A percentile compares a stretch with the other conserved stretches of the same genome.
These are phyloP conservation scores for Glaciozyma antarctica DNA, from an alignment of 768 basidiomycete genomes.

Conservation along the genomic window DNA sequence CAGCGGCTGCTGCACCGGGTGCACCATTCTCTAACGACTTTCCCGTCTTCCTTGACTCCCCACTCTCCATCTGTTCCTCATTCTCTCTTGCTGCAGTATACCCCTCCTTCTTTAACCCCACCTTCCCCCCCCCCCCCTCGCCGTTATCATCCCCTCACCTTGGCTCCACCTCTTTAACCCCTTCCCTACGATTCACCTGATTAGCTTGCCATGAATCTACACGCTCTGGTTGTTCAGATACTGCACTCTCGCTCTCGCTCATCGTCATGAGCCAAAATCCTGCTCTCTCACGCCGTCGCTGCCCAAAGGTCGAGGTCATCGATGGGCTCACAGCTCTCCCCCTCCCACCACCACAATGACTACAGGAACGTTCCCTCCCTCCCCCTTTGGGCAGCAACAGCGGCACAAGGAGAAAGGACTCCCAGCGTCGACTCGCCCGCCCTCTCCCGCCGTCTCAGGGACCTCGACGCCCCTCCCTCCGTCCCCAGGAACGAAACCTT, in stretches of 20 bases:
- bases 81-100: neutral
- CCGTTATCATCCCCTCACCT: neutral
- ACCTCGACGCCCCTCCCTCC: neutral
- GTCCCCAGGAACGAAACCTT: neutral
- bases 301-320: too few relatives aligned
- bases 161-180: neutral
- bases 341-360: too few relatives aligned
- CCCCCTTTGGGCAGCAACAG: neutral
- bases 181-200: neutral
- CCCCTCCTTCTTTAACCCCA: neutral
- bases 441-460: neutral
- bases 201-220: neutral
- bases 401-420: neutral
- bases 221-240: too few relatives aligned
- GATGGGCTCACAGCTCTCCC: too few relatives aligned
- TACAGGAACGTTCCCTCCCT: neutral
- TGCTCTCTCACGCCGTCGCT: too few relatives aligned
- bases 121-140: neutral
- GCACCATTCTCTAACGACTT: constrained; percentile 26
- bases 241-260: too few relatives aligned
- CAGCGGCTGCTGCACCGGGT: constrained; percentile 32
- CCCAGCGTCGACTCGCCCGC: neutral
- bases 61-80: neutral
- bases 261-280: too few relatives aligned
- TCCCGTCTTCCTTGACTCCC: too few relatives aligned